phyloP scores from a whole-genome alignment of 192 early-diverging fungal genomes.

The Entomortierella parvispora region DNA sequence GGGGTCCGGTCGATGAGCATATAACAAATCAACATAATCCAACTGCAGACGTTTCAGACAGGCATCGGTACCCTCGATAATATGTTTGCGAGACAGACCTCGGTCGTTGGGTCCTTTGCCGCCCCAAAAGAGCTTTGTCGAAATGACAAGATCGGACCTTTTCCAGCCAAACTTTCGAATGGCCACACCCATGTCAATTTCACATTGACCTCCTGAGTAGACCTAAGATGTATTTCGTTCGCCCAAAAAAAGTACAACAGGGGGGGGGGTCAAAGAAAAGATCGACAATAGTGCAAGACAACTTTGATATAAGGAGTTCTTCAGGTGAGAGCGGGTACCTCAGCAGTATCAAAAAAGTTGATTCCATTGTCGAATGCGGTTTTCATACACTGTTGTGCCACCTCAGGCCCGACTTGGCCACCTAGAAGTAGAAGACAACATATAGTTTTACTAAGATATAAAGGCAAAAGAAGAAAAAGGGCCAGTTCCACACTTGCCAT shows the following conservation, averaged over 20 bases:
- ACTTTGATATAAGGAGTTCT: not conserved
- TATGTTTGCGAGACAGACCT: slow-evolving; percentile 85
- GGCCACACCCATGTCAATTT: slow-evolving; percentile 77
- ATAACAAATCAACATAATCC: slow-evolving; percentile 79
- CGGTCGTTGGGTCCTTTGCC: slow-evolving; percentile 78
- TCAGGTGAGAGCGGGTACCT: slow-evolving; percentile 15
- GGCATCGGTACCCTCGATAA: slow-evolving; percentile 79
- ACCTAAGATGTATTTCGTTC: not conserved
- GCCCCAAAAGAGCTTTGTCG: slow-evolving; percentile 82
- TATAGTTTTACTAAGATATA: not conserved
- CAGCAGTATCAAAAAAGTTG: slow-evolving; percentile 80
- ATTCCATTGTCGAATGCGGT: slow-evolving; percentile 73
- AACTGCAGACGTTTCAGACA: slow-evolving; percentile 75
- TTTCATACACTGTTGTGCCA: slow-evolving; percentile 66
- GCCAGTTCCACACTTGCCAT: slow-evolving; percentile 7
- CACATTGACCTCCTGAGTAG: slow-evolving; percentile 68
- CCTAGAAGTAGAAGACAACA: not conserved
- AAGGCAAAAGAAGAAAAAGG: not conserved
- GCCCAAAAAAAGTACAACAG: not conserved
- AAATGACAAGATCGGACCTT: slow-evolving; percentile 75
- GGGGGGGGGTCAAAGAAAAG: not conserved
- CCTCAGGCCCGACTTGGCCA: slow-evolving; percentile 48
- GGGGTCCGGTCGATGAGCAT: slow-evolving; percentile 79
- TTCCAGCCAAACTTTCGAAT: slow-evolving; percentile 75
- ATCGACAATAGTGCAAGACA: not conserved